Conservation (phyloP, 1,139 yeast genomes). For the Yamadazyma blattariae region DNA sequence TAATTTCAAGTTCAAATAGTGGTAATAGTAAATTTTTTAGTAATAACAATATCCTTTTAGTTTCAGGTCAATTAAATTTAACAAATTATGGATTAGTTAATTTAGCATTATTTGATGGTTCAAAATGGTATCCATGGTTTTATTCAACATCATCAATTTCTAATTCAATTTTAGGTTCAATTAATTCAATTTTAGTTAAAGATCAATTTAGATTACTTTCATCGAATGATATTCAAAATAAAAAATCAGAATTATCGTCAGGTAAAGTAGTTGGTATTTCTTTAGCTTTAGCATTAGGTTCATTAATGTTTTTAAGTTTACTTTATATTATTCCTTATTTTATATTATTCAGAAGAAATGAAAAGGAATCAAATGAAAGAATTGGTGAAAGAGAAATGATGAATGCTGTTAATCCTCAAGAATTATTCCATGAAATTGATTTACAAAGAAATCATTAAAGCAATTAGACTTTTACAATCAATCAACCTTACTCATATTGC, state of each 20-base stretch:
- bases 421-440: constrained; percentile 59
- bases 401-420: constrained; percentile 62
- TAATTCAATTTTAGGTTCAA: constrained; percentile 24
- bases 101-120: constrained; percentile 69
- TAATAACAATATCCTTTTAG: constrained; percentile 46
- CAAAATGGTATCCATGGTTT: constrained; percentile 69
- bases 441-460: constrained; percentile 31
- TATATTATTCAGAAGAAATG: constrained; percentile 45
- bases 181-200: constrained; percentile 33
- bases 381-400: constrained; percentile 69
- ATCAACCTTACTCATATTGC: too few species aligned
- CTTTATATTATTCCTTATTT: constrained; percentile 57
- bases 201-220: constrained; percentile 39
- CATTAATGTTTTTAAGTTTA: constrained; percentile 65
- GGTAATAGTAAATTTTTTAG: constrained; percentile 36
- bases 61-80: constrained; percentile 61
- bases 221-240: constrained; percentile 28
- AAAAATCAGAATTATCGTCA: constrained; percentile 23
- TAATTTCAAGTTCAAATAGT: constrained; percentile 25
- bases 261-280: constrained; percentile 90
- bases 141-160: constrained; percentile 22
- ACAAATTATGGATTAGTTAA: constrained; percentile 57
- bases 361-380: constrained; percentile 37
- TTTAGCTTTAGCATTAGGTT: constrained; percentile 82
- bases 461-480: too few species aligned